Conservation (phyloP, 139 green algal species). For the Coccomyxa sp. region DNA sequence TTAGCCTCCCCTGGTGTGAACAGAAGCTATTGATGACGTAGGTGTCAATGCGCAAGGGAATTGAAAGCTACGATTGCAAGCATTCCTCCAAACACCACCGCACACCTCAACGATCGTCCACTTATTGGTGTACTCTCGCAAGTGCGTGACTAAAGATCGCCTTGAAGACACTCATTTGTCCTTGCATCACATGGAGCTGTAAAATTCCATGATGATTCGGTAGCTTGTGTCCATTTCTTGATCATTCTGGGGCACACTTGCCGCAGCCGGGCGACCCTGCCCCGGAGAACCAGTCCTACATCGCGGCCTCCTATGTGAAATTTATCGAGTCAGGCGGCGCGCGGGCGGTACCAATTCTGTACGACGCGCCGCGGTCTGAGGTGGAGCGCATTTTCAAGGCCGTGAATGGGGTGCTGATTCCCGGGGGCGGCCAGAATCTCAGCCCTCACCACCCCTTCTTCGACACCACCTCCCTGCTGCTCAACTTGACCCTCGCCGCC, state of each 20-base stretch:
- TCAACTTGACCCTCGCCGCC: conserved; percentile 53
- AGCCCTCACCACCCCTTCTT: conserved; percentile 66
- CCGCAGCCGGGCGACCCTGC: conserved; percentile 55
- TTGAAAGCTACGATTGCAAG: too few species aligned
- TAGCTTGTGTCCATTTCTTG: neutral
- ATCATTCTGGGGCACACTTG: too few species aligned
- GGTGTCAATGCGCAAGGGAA: too few species aligned
- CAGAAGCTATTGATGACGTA: too few species aligned
- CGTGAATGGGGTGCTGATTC: conserved; percentile 76
- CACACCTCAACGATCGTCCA: too few species aligned
- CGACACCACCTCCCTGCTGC: conserved; percentile 52
- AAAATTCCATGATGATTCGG: too few species aligned
- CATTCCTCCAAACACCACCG: too few species aligned
- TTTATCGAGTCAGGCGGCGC: conserved; percentile 71
- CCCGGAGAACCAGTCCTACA: conserved; percentile 63
- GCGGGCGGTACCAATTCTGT: conserved; percentile 69
- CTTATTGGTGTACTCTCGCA: too few species aligned
- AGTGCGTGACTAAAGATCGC: too few species aligned
- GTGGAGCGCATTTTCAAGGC: conserved; percentile 32
- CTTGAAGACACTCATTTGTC: too few species aligned
- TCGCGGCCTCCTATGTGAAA: conserved; percentile 77
- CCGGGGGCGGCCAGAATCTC: conserved; percentile 61
- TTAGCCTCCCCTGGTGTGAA: too few species aligned
- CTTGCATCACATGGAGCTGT: too few species aligned
- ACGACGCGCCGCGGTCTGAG: conserved; percentile 57